These are phyloP conservation scores for Colletotrichum acutatum DNA, from an alignment of 2,329 filamentous ascomycete species.

Conservation along the genomic window DNA sequence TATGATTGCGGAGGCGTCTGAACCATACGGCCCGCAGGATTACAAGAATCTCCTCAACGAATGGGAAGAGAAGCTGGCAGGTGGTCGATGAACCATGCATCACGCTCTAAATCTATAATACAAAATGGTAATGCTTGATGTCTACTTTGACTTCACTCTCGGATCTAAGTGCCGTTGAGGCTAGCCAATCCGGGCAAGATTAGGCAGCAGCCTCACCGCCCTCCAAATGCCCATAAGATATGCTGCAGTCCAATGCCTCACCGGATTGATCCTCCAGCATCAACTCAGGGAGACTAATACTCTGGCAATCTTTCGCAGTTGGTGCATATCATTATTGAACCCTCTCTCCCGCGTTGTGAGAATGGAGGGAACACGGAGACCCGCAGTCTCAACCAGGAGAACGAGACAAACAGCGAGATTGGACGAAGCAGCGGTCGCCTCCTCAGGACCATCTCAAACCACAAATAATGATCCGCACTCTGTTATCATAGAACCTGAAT, in stretches of 20 bases:
- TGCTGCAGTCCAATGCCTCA: too few species aligned
- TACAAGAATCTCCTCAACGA: slow-evolving; percentile 65
- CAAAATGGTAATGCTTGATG: too few species aligned
- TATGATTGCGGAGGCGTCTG: slow-evolving; percentile 60
- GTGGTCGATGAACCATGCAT: not conserved
- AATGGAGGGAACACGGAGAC: not conserved
- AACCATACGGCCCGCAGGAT: slow-evolving; percentile 69
- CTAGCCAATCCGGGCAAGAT: not conserved
- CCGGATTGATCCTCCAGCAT: not conserved
- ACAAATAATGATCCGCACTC: too few species aligned
- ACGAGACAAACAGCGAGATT: slow-evolving; percentile 11
- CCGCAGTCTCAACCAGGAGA: not conserved
- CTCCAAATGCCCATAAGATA: too few species aligned
- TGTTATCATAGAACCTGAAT: not conserved
- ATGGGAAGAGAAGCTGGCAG: slow-evolving; percentile 48
- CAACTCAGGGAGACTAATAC: not conserved
- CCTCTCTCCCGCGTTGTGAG: not conserved
- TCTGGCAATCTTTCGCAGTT: not conserved
- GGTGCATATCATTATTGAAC: not conserved
- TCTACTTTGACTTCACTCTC: not conserved
- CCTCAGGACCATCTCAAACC: not conserved
- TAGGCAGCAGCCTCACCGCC: slow-evolving; percentile 19
- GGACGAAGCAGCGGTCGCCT: not conserved
- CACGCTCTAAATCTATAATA: not conserved
- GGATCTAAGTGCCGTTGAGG: not conserved